Evolutionary conservation across 1,139 yeast species (phyloP).

Genomic region (Ashbya aceris): DNA sequence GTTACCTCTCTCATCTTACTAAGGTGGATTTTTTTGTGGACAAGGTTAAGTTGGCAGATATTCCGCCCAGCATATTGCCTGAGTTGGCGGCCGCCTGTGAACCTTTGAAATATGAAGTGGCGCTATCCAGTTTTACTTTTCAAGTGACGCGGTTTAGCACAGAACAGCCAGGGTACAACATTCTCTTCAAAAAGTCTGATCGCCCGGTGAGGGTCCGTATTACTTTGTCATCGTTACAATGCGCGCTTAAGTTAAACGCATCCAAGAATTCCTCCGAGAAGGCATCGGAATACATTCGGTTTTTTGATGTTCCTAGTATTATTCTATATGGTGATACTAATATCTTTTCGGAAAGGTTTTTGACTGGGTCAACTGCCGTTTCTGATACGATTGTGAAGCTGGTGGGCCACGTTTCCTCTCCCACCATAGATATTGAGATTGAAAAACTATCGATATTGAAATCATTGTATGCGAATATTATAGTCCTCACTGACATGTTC

Average conservation of each 20-base stretch:
- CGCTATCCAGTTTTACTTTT: constrained; percentile 22
- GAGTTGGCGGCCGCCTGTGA: constrained; percentile 16
- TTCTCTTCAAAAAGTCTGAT: constrained; percentile 44
- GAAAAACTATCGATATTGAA: constrained; percentile 28
- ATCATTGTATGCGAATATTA: constrained; percentile 26
- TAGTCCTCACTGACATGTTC: constrained; percentile 17
- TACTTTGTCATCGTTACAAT: constrained; percentile 35
- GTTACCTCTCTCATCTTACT: neutral
- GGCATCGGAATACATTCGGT: constrained; percentile 29
- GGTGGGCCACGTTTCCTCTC: constrained; percentile 41
- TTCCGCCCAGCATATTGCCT: constrained; percentile 17
- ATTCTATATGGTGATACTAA: constrained; percentile 50
- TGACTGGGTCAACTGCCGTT: constrained; percentile 12
- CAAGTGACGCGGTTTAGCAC: constrained; percentile 24
- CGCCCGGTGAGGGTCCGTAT: constrained; percentile 44
- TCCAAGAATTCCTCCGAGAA: constrained; percentile 11
- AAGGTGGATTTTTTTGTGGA: constrained; percentile 12
- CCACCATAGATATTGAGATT: constrained; percentile 34
- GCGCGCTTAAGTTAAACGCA: constrained; percentile 33
- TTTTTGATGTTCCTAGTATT: constrained; percentile 44
- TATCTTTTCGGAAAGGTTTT: constrained; percentile 37
- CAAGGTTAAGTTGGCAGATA: constrained; percentile 15
- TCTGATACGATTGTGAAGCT: constrained; percentile 40
- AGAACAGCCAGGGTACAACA: constrained; percentile 50
- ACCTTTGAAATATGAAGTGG: constrained; percentile 16